Evolutionary conservation across 306 rosid genomes (phyloP).

Genomic region (Carpinus fangiana): DNA sequence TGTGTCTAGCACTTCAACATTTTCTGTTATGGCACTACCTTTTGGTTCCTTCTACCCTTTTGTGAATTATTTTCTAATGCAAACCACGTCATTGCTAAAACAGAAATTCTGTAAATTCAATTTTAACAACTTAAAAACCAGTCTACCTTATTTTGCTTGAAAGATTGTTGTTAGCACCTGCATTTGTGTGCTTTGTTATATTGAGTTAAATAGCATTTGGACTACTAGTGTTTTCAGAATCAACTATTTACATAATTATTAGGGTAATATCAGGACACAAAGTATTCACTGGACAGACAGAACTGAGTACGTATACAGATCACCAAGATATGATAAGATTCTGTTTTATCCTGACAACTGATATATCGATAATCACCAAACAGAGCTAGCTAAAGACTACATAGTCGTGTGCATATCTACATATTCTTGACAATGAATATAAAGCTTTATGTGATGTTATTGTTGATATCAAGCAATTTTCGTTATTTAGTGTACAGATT

Average conservation of each 20-base stretch:
- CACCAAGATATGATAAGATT: too few species aligned
- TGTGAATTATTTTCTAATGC: background rate
- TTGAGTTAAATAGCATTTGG: background rate
- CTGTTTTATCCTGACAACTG: too few species aligned
- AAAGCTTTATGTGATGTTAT: background rate
- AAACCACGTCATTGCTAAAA: background rate
- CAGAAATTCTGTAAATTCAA: background rate
- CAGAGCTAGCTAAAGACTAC: too few species aligned
- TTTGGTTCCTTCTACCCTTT: background rate
- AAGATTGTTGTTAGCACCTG: background rate
- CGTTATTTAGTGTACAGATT: background rate
- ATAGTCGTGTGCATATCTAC: too few species aligned
- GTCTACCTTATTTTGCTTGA: background rate
- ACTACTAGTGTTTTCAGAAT: background rate
- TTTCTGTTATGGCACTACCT: background rate
- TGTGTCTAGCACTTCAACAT: background rate
- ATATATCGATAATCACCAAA: too few species aligned
- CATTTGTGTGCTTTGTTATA: background rate
- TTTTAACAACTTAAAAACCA: background rate
- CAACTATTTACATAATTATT: background rate
- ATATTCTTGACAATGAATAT: background rate
- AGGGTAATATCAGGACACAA: background rate
- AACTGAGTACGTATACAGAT: too few species aligned
- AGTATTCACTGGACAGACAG: background rate
- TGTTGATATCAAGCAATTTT: background rate